Base-by-base conservation (phyloP, 306 rosid genomes). In the Alnus glutinosa region DNA sequence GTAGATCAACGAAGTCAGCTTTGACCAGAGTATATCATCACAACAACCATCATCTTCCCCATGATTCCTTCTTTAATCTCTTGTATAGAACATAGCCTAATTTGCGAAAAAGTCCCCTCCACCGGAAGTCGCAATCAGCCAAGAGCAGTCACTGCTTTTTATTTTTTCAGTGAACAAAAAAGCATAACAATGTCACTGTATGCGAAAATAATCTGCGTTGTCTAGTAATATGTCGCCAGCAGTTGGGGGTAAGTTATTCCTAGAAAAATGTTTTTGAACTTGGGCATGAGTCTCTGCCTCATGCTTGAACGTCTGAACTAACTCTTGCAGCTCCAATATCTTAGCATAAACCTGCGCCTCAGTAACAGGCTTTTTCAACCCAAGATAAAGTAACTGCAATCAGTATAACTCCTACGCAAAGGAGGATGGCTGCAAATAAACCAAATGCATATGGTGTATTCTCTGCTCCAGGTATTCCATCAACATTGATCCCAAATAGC, bases 231-330 rank as follows among this genome's bases (percentile, higher is more conserved):
- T 72, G 70, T 95, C 98, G 23, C 92, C 94, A 11, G 93, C 83
- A 12, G 98, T 94, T 75, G 97, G 98, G 48, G 96, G 88, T 75
- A 93, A 81, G 82, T 76, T 93, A 36, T 81, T 86, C 70, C 96
- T 87, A 34, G 90, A 75, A 59, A 81, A 13, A 15, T 77, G 81
- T 84, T 85, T 87, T 16, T 88, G 82, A 58, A 93, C 92, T 86
- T 83, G 93, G 30, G 94, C 99, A 83, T 93, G 99, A 84, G 86
- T 88, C 82, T 93, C 98, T 30, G 99, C 99, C 51, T 95, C 99
- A 23, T 91, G 97, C 87, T 95, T 91, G 78, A 93, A 95, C 93
- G 89, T 83, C 80, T 87, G 87, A 58, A 95, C 97, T 73, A 91
- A 67, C 70, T 90, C 90, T 37, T 95, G 86, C 54, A 95, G 90